These are phyloP conservation scores for Aspergillus calidoustus DNA, from an alignment of 2,329 filamentous ascomycete genomes.

Conservation along the genomic window DNA sequence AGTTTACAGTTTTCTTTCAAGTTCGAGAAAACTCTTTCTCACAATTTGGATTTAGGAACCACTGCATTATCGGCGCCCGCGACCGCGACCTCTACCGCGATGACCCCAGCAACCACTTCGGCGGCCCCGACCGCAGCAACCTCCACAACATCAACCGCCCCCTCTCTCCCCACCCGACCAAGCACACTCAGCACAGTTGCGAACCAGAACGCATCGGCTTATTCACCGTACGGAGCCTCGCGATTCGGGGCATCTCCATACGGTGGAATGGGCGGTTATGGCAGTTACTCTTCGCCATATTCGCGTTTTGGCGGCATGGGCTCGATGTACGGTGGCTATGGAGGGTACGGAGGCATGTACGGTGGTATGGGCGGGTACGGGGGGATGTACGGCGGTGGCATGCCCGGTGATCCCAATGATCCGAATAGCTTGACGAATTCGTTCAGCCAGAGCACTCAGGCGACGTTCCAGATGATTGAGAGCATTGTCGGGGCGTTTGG, in stretches of 20 bases:
- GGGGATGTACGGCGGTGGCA: conserved; percentile 55
- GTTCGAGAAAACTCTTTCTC: background rate
- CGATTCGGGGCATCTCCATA: conserved; percentile 59
- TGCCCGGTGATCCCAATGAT: conserved; percentile 74
- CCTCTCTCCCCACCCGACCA: conserved; percentile 79
- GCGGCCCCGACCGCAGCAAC: conserved; percentile 43
- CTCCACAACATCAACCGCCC: conserved; percentile 55
- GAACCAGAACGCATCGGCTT: conserved; percentile 85
- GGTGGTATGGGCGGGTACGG: conserved; percentile 49
- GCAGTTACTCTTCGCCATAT: conserved; percentile 60
- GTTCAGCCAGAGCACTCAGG: conserved; percentile 92
- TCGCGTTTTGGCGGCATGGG: conserved; percentile 57
- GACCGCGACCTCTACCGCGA: conserved; percentile 36
- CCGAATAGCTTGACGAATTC: conserved; percentile 93
- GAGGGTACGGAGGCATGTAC: conserved; percentile 21
- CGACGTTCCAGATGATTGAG: conserved; percentile 98
- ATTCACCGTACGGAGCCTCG: conserved; percentile 67
- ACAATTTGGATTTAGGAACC: conserved; percentile 21
- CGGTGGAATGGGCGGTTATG: conserved; percentile 55
- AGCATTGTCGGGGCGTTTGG: conserved; percentile 96
- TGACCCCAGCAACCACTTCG: conserved; percentile 35
- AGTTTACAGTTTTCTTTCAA: conserved; percentile 35
- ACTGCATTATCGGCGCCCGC: conserved; percentile 33
- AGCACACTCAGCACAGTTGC: conserved; percentile 77
- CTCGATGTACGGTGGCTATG: conserved; percentile 33